Base-by-base conservation (phyloP, 2,329 filamentous ascomycete genomes). In the Canariomyces notabilis region DNA sequence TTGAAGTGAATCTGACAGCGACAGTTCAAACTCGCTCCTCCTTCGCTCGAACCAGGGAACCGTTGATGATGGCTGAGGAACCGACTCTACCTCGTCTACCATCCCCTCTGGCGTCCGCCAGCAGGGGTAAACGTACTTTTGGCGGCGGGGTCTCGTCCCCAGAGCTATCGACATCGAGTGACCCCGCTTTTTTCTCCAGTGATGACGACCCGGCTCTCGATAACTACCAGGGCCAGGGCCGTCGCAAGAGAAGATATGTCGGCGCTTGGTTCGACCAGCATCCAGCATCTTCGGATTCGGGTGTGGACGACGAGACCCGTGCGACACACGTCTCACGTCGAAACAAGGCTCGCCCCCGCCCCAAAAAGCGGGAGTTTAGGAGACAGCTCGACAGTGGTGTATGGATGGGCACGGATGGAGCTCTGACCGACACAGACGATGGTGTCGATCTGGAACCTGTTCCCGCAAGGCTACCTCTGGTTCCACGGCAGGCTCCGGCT, bases 101-200 rank as follows among this genome's bases (percentile, higher is more conserved):
- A 4, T 32, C 35, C n/a, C 36, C 31, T 12, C 35, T 37, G 6
- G 26, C 34, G 7, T n/a, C 19, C 18, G 23, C 14, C 18, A 45
- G 39, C 16, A 39, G 42, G 29, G 60, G 66, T 49, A 73, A 74
- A 61, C 70, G 70, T 49, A 59, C 61, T 26, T 63, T 64, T 51
- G 56, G 52, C 40, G 51, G 22, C 36, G 21, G 52, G 21, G 46
- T 60, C 15, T 62, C 60, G n/a, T 56, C 63, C 22, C 26, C 37
- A 9, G n/a, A 15, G 58, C 68, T 31, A 67, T 76, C 52, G 71
- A 72, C 59, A 80, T 87, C 82, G 16, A 87, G 84, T 59, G 84
- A 88, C 57, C 82, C 83, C 3, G 75, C 80, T 39, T 63, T 87
- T 20, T 88, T 88, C 64, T 87, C 82, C 4, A 83, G 80, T 61